Evolutionary conservation across 2,329 filamentous ascomycete species (phyloP), one percentile per base, ranked within the genome.

Genomic region (Colletotrichum euphorbiae): DNA sequence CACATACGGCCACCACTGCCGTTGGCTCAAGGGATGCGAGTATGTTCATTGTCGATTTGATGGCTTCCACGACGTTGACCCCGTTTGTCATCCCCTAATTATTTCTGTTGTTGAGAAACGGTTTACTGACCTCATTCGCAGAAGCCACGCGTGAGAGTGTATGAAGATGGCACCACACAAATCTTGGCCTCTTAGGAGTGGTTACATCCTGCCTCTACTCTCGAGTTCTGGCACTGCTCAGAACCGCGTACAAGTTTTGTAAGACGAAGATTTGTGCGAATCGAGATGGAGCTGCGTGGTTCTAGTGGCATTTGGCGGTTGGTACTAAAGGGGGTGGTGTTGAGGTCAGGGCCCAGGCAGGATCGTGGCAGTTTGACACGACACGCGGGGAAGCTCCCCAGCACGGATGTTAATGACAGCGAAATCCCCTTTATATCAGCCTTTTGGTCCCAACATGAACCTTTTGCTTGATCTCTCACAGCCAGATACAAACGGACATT

Each of bases 1-100:
- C 52, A 60, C 60, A 8, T 60, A 64, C 15, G 69, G 72, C 6
- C 73, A 75, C 40, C 71, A 72, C 58, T 74, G 73, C 60, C 65
- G 64, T 19, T 71, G 62, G 62, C 70, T 72, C 3, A 66, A 64
- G n/a, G 63, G 64, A 11, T 75, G 73, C 63, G 69, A 56, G 12
- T 46, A 57, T 11, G 13, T 31, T 6, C 54, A 45, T 8, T 75
- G 73, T 57, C 71, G 70, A 24, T 75, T 73, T 46, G 62, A 61
- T 9, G 65, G 70, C 17, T 71, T 65, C 11, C 73, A 74, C 62
- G 51, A 71, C 48, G 70, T 73, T 19, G 69, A 73, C 8, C 48
- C 68, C 13, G 73, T 74, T 48, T 51, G 71, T 68, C 24, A 7
- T 28, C 52, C 36, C 3, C 15, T 21, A 6, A 13, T 3, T 36